Percentiles rank a stretch among this genome's conserved stretches.
Conservation (phyloP, 148 eudicot species). For the Rheum nobile region DNA sequence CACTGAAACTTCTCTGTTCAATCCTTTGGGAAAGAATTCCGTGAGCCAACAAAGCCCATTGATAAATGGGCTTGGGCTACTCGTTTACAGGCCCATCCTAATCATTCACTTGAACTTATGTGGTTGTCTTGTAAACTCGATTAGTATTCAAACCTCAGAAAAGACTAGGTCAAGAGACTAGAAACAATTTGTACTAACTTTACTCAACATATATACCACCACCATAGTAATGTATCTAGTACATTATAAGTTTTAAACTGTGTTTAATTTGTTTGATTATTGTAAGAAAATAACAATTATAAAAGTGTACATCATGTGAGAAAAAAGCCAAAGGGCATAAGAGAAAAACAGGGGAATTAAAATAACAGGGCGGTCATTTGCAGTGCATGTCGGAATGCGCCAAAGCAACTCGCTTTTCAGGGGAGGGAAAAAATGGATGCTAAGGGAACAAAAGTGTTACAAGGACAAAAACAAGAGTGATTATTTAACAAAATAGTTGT, state of each 20-base stretch:
- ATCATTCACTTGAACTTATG: not conserved
- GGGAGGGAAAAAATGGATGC: not conserved
- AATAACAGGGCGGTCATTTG: not conserved
- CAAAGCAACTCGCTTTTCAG: not conserved
- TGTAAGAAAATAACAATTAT: too few species aligned
- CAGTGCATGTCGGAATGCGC: not conserved
- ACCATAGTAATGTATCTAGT: not conserved
- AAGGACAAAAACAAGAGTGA: not conserved
- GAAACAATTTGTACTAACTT: not conserved
- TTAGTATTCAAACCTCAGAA: too few species aligned
- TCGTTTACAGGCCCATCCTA: not conserved
- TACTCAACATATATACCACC: not conserved
- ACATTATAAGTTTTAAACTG: too few species aligned
- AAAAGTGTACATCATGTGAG: not conserved
- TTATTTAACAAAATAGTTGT: not conserved
- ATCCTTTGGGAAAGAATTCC: too few species aligned
- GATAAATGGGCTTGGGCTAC: not conserved
- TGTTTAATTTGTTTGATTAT: too few species aligned
- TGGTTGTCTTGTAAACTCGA: too few species aligned
- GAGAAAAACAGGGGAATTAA: not conserved
- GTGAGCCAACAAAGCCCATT: not conserved
- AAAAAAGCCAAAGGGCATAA: not conserved
- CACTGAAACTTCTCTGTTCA: too few species aligned
- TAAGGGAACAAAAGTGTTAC: not conserved
- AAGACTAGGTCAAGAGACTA: not conserved